Evolutionary conservation across 306 rosid species (phyloP).

Genomic region (Rosa multiflora): DNA sequence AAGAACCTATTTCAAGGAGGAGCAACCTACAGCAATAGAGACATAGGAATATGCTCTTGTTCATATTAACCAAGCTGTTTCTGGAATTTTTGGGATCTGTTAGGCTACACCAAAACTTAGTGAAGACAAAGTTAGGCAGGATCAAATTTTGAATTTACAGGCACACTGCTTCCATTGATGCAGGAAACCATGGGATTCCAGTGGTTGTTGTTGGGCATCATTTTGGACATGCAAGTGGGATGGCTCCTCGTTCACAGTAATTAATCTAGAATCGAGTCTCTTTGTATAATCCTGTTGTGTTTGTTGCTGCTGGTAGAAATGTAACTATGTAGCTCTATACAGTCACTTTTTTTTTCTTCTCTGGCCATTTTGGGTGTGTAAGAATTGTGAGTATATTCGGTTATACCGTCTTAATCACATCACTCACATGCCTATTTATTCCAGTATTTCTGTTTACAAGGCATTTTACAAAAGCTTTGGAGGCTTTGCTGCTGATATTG

Average conservation of each 20-base stretch:
- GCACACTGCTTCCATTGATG: too few relatives aligned
- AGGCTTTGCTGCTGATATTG: constrained; percentile 99
- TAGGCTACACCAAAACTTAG: too few relatives aligned
- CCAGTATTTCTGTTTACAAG: constrained; percentile 90
- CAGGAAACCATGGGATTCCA: too few relatives aligned
- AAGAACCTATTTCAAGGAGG: too few relatives aligned
- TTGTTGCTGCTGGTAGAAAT: constrained; percentile 16
- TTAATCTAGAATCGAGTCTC: constrained; percentile 33
- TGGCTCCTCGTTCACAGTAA: constrained; percentile 99
- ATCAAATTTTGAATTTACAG: too few relatives aligned
- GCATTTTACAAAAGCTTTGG: constrained; percentile 96
- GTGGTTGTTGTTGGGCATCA: too few relatives aligned
- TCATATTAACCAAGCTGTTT: too few relatives aligned
- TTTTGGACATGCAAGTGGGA: too few relatives aligned
- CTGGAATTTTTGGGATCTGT: too few relatives aligned
- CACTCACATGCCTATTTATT: constrained; percentile 27
- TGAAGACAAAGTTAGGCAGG: too few relatives aligned
- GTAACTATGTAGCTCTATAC: background rate
- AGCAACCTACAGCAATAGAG: too few relatives aligned
- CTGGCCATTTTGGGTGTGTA: background rate
- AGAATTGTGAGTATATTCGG: background rate
- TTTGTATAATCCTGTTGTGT: constrained; percentile 7
- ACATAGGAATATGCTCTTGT: too few relatives aligned
- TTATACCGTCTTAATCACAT: constrained; percentile 8
- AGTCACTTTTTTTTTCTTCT: background rate